phyloP scores from a whole-genome alignment of 2,329 filamentous ascomycete genomes.

The Tolypocladium cylindrosporum region DNA sequence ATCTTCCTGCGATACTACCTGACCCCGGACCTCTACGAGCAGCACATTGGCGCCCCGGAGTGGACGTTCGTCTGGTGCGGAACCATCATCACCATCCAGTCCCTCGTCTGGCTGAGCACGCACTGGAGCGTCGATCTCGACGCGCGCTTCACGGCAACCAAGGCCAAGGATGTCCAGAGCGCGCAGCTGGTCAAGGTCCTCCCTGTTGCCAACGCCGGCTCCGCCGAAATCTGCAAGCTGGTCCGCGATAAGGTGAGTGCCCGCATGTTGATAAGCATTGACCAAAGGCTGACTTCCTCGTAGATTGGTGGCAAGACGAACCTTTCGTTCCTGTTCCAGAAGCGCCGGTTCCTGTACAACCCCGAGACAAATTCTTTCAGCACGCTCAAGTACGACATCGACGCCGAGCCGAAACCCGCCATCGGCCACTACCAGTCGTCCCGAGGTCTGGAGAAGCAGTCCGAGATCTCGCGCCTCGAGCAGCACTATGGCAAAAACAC shows the following conservation, averaged over 20 bases:
- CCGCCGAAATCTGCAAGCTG: slow-evolving; percentile 77
- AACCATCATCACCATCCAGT: slow-evolving; percentile 77
- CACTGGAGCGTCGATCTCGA: slow-evolving; percentile 93
- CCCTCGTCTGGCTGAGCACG: slow-evolving; percentile 87
- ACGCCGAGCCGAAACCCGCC: slow-evolving; percentile 71
- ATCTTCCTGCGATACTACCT: slow-evolving; percentile 84
- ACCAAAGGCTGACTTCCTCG: not conserved
- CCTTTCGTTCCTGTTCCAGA: slow-evolving; percentile 91
- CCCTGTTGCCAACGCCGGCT: slow-evolving; percentile 79
- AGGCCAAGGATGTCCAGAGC: slow-evolving; percentile 57
- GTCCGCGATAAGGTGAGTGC: slow-evolving; percentile 56
- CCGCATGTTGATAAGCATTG: not conserved
- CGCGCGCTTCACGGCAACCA: slow-evolving; percentile 69
- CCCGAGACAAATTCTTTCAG: slow-evolving; percentile 63
- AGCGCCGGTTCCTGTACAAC: slow-evolving; percentile 87
- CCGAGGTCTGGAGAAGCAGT: slow-evolving; percentile 60
- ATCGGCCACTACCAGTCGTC: slow-evolving; percentile 72
- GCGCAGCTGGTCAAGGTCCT: slow-evolving; percentile 88
- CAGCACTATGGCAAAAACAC: slow-evolving; percentile 94
- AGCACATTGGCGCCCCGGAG: slow-evolving; percentile 85
- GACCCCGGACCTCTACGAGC: slow-evolving; percentile 72
- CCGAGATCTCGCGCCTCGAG: slow-evolving; percentile 70
- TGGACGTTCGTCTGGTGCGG: slow-evolving; percentile 97
- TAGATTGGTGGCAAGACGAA: slow-evolving; percentile 64
- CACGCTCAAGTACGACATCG: slow-evolving; percentile 74